Conservation (phyloP, 148 eudicot species). For the Spergularia marina region DNA sequence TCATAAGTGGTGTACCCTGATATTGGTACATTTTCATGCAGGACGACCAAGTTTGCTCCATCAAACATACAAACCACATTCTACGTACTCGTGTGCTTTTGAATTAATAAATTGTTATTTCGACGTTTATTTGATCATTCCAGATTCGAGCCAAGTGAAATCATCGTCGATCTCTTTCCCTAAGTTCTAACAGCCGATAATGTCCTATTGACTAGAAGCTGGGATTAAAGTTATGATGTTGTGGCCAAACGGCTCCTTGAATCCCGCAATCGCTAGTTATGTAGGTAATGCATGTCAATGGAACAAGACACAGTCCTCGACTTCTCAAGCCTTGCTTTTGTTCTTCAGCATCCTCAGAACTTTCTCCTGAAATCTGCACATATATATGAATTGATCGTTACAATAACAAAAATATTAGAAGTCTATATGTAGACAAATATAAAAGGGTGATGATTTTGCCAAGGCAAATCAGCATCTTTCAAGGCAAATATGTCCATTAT, state of each 20-base stretch:
- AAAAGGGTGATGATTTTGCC: no score
- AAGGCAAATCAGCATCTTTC: no score
- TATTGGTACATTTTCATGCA: constrained; percentile 8
- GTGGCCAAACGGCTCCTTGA: constrained; percentile 59
- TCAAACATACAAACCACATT: constrained; percentile 10
- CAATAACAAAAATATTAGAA: no score
- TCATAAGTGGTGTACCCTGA: constrained; percentile 58
- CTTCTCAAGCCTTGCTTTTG: constrained; percentile 49
- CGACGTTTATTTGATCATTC: neutral
- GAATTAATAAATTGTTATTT: neutral
- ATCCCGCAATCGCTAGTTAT: constrained; percentile 44
- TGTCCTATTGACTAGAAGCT: constrained; percentile 16
- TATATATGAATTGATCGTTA: neutral
- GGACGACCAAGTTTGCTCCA: constrained; percentile 70
- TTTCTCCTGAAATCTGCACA: constrained; percentile 35
- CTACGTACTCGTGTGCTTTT: neutral
- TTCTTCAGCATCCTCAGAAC: constrained; percentile 22
- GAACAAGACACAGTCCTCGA: constrained; percentile 82
- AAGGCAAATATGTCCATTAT: no score
- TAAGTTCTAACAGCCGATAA: no score
- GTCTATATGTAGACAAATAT: no score
- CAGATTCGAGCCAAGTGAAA: neutral
- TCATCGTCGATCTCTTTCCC: no score
- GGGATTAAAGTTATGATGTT: constrained; percentile 31
- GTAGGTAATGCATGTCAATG: constrained; percentile 66